Conservation (phyloP, 2,329 filamentous ascomycete genomes). For the Monosporascus cannonballus region DNA sequence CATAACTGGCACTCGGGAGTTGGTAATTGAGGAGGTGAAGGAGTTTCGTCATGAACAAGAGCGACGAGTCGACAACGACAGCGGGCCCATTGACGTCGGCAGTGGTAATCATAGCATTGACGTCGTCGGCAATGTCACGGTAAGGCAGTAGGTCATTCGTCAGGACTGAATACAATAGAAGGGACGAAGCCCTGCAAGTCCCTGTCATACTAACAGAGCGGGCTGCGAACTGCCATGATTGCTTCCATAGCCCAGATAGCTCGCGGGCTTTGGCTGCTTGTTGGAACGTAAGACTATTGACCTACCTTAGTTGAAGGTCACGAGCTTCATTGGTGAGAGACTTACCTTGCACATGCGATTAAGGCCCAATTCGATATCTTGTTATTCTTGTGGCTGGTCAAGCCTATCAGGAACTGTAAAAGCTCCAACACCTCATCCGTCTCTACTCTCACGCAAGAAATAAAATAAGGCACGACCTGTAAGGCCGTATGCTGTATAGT, state of each 20-base stretch:
- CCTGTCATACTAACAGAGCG: constrained; percentile 64
- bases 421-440: constrained; percentile 48
- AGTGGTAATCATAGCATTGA: constrained; percentile 67
- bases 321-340: constrained; percentile 5
- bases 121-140: constrained; percentile 59
- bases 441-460: constrained; percentile 39
- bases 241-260: constrained; percentile 55
- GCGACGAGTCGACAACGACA: constrained; percentile 70
- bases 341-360: constrained; percentile 72
- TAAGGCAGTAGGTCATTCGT: constrained; percentile 60
- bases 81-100: constrained; percentile 79
- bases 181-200: constrained; percentile 71
- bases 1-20: constrained; percentile 61
- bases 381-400: constrained; percentile 64
- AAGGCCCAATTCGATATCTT: constrained; percentile 73
- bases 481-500: constrained; percentile 45
- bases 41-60: constrained; percentile 65
- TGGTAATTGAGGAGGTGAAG: constrained; percentile 60
- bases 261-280: constrained; percentile 30
- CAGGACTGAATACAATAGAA: constrained; percentile 64
- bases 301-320: constrained; percentile 3
- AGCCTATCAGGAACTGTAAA: constrained; percentile 50
- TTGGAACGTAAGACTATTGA: constrained; percentile 41
- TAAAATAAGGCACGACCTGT: constrained; percentile 52
- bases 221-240: constrained; percentile 68